Conservation (phyloP, 2,329 filamentous ascomycete species). For the Botrytis medusae region DNA sequence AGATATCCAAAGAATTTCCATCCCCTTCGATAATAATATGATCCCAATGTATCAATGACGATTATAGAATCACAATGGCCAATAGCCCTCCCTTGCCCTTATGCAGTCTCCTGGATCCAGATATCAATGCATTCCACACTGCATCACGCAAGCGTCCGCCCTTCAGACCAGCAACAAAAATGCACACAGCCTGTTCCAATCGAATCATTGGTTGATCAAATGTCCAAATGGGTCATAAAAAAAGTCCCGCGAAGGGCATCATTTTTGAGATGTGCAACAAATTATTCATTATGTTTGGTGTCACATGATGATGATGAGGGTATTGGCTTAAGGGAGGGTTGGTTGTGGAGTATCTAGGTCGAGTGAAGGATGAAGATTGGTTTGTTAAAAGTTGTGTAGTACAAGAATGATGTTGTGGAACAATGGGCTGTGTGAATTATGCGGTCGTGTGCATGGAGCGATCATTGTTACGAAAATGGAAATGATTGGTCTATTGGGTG, state of each 20-base stretch:
- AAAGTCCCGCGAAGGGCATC: background rate
- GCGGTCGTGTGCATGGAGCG: background rate
- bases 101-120: background rate
- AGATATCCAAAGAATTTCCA: background rate
- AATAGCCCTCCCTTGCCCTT: background rate
- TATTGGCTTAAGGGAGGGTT: background rate
- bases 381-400: background rate
- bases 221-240: background rate
- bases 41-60: background rate
- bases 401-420: background rate
- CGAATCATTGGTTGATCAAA: background rate
- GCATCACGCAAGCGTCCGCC: background rate
- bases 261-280: constrained; percentile 3
- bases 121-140: background rate
- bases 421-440: background rate
- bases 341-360: too few species aligned
- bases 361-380: background rate
- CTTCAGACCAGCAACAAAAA: background rate
- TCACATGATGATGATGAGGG: background rate
- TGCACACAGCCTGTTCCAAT: background rate
- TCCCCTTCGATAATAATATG: background rate
- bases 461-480: too few species aligned
- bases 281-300: background rate
- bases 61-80: background rate
- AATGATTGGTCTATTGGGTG: background rate